A percentile compares a stretch with the other conserved stretches of the same genome.
phyloP scores from a whole-genome alignment of 495 filamentous ascomycete species.

The Hypoxylon trugodes region DNA sequence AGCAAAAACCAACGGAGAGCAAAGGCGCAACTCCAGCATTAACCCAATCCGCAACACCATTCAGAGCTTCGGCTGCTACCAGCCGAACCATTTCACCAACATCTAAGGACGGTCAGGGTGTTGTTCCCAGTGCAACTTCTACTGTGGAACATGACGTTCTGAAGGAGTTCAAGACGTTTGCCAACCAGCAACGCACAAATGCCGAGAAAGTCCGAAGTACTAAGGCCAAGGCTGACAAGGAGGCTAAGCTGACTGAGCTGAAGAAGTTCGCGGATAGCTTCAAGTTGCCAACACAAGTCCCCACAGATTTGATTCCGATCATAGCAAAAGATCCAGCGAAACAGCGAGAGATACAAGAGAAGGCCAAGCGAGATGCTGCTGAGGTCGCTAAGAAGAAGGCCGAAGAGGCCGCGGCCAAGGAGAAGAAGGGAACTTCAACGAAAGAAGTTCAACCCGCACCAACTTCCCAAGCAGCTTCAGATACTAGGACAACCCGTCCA shows the following conservation, averaged over 20 bases:
- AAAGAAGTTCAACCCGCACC: constrained; percentile 51
- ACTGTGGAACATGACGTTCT: constrained; percentile 82
- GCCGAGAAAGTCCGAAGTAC: constrained; percentile 75
- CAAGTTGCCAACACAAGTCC: constrained; percentile 90
- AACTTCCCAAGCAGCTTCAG: constrained; percentile 22
- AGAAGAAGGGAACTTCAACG: constrained; percentile 49
- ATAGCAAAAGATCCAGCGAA: constrained; percentile 94
- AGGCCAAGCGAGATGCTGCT: constrained; percentile 73
- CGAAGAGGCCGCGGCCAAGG: constrained; percentile 46
- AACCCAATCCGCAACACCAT: constrained; percentile 41
- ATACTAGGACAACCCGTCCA: constrained; percentile 42
- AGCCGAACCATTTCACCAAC: constrained; percentile 52
- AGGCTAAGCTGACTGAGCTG: constrained; percentile 88
- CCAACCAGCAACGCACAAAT: constrained; percentile 60
- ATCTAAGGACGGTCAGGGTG: constrained; percentile 46
- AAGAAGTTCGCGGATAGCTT: constrained; percentile 95
- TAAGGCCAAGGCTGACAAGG: constrained; percentile 83
- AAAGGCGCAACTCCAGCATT: constrained; percentile 45
- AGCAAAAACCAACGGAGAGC: constrained; percentile 45
- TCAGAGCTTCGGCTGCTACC: constrained; percentile 45
- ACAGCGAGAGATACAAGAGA: constrained; percentile 90
- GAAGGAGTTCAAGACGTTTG: constrained; percentile 83
- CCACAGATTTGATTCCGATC: constrained; percentile 90
- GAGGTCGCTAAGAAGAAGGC: constrained; percentile 60
- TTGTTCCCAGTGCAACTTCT: constrained; percentile 68